Evolutionary conservation across 2,329 filamentous ascomycete species (phyloP), one percentile per base, ranked within the genome.

Genomic region (Aspergillus piperis): DNA sequence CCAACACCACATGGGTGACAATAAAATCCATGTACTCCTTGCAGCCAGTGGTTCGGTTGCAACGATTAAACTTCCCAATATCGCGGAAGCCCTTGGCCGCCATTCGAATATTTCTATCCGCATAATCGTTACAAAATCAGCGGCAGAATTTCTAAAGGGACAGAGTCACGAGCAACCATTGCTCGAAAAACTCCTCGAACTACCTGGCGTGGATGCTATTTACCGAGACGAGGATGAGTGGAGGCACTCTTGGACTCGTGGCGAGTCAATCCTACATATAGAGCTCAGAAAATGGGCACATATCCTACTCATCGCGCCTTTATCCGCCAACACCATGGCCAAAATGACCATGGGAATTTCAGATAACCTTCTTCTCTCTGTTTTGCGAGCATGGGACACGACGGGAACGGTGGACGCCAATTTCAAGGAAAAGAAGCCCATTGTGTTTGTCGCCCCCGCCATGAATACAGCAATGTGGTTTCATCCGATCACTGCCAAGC

Each of bases 381-480:
- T 95, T 0, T 83, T 95, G 39, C 82, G 94, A 19, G 94, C 94
- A 0, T 99, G 94, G 95, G 94, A 98, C 75, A 88, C 87, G 0
- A 82, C 82, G n/a, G 86, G 87, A 0, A 72, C 81, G 15, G 78
- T 89, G 6, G 87, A 90, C 50, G 71, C 66, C 42, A 57, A 50
- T 15, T 63, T 68, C 32, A 70, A 68, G 39, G 38, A 54, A 11
- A 63, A 57, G 25, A 86, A 82, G 73, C 89, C 88, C 74, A 84
- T 82, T 64, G 91, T 96, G 38, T 70, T 95, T 1, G 89, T 94
- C 0, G 90, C 90, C 2, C 88, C 89, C 1, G 88, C 90, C 30
- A 96, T 96, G 91, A 96, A 97, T 74, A 92, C 87, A 23, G 87
- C 88, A 3, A 96, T 96, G 93, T 96, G 90, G 89, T 81, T 83